Base-by-base conservation (phyloP, 768 basidiomycete genomes). In the Pleurotus ostreatus region DNA sequence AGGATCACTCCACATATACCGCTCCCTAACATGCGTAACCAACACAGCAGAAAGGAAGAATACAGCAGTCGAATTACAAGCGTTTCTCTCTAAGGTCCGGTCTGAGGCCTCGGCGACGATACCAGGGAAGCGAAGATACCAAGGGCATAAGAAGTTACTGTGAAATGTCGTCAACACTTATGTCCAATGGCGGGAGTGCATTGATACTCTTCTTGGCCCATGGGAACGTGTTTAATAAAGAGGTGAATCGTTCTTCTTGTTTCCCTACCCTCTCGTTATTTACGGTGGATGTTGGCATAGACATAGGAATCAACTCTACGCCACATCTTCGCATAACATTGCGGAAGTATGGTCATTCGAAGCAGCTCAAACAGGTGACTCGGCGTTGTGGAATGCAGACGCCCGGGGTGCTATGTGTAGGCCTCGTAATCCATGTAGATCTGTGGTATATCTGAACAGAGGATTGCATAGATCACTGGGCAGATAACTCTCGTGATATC, bases 171-270 rank as follows among this genome's bases (percentile, higher is more conserved):
- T 85, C 30, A 91, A 94, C 63, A 80, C 90, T 40, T 92, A 88
- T 67, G 79, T 80, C 18, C 3, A 69, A 68, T 43, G 72, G 65
- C 8, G 66, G 63, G 18, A 70, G 71, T 11, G 82, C 87, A 0
- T 51, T 89, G 8, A 95, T 92, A 0, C 68, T 95, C 51, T 80
- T 94, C 59, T 74, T 90, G 46, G 81, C 83, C 3, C 94, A 95
- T 66, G 92, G 90, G 2, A 95, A 92, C 68, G 92, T 94, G 1
- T 88, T 95, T 62, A 83, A 82, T 48, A 95, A 94, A 67, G 92
- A 95, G 83, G 90, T 84, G 54, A 49, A 81, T 60, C 25, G 16
- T 46, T 34, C 15, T 6, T 26, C 18, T 22, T n/a, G 23, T 11
- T 3, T 40, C 47, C 5, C 39, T 3, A 48, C 18, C 8, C 20